Base-by-base conservation (phyloP, 2,329 filamentous ascomycete species). In the Pseudocercospora fijiensis region DNA sequence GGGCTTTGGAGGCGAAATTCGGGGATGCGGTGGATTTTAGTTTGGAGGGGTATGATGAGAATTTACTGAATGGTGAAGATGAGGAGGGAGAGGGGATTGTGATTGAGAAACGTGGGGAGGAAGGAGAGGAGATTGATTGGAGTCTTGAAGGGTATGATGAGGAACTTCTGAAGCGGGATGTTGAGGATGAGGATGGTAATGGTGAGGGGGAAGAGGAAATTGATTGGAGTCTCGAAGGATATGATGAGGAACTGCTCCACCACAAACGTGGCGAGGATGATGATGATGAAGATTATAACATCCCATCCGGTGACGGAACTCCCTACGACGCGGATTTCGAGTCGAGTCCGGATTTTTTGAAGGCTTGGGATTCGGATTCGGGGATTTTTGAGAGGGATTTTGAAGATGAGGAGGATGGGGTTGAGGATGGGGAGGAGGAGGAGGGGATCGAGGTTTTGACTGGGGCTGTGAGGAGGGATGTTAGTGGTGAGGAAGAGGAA, bases 391-490 rank as follows among this genome's bases (percentile, higher is more conserved):
- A 56, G 24, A 37, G 52, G 9, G 59, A 61, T 24, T 57, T 57
- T 30, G 49, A 51, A 5, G 58, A 60, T 22, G 59, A 57, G 2
- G 20, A 52, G n/a, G 10, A 52, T 24, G 49, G 49, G 1, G 20
- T 20, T 33, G 59, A 61, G 5, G 58, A 61, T 24, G 58, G n/a
- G 10, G 58, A 60, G n/a, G 59, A 33, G 18, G 41, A 13, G 20
- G 60, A 57, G 13, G 60, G 10, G 10, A 33, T 9, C 13, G 30
- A 33, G 30, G 30, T 26, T 26, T 41, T 33, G 26, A 43, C 28
- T 13, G 45, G 28, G 18, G 60, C 60, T 20, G 43, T 47, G n/a
- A 47, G 43, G 43, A 47, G 43, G 20, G 57, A 53, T 28, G 49
- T 55, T 16, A 30, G 47, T 33, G 49, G 28, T 13, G 22, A 10